Evolutionary conservation across 148 eudicot species (phyloP), one percentile per base, ranked within the genome.

Genomic region (Fagopyrum tataricum): DNA sequence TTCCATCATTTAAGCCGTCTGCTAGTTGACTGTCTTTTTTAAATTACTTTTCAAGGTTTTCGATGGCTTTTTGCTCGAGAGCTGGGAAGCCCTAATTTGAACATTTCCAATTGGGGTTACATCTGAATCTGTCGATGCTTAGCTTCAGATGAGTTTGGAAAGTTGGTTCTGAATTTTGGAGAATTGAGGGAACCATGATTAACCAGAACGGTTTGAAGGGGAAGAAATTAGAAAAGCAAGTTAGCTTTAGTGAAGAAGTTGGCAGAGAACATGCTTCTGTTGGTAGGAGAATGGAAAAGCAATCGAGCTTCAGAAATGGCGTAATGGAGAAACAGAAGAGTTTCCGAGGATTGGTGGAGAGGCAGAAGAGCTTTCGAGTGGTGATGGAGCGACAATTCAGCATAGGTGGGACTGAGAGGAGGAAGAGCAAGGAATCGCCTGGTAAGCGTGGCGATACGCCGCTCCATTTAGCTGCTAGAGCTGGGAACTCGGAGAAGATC

Each of bases 361-460:
- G 70, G 39, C 78, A 76, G 20, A 70, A 49, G 64, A 76, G 48
- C 31, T 15, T 67, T 52, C 20, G 51, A 2, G 67, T 88, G 72
- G 84, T 82, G 20, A 83, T 86, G 90, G 96, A 88, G 85, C 86
- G 93, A 62, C 98, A 93, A 46, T 71, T 93, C 56, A 90, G 93
- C 59, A 82, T 92, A 70, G 96, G 88, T 13, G 96, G 89, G 21
- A 17, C 53, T 70, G 94, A 89, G 73, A 83, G 81, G 78, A 95
- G 78, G 81, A 90, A 77, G 78, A 75, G 77, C 73, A 92, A 86
- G 61, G 97, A 92, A 8, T 96, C 99, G 0, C 99, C 99, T 0
- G 99, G 97, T 20, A 96, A 92, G 69, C 77, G 96, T 11, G 99
- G 99, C 4, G 99, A 96, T 74, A 71, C 87, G 11, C 90, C 87